Base-by-base conservation (phyloP, 176 grass and related monocot genomes). In the Cenchrus purpureus region DNA sequence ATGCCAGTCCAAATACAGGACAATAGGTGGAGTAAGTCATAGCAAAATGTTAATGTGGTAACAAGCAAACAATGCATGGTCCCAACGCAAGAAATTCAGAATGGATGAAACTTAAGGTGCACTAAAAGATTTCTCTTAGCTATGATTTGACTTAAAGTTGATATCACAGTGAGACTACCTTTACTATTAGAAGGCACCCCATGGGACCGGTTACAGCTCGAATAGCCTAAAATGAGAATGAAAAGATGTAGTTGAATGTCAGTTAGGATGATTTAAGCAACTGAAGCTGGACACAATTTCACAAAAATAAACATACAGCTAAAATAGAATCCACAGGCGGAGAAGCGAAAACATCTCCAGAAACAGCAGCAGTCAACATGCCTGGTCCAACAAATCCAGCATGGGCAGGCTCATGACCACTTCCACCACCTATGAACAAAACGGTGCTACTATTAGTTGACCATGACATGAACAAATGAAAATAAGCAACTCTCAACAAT, bases 181-280 rank as follows among this genome's bases (percentile, higher is more conserved):
- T 99, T 78, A 99, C 92, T 86, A 99, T 97, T 44, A 99, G 86
- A 89, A 99, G 97, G 85, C 97, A 99, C 44, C 97, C 97, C 90
- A 92, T 94, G 40, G 94, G 80, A 85, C 97, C 97, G 13, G 94
- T 99, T 79, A 99, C 97, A 92, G 97, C 94, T 86, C 97, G 90
- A 90, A 99, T 97, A 78, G 94, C 97, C 97, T 99, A 67, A 73
- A 92, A 91, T 79, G 45, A 88, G 75, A 89, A 64, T 79, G 37
- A 85, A 74, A 90, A 64, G 20, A 85, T 68, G 58, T 14, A 10
- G 53, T 73, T 70, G 10, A 80, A 81, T 76, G 31, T 84, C 46
- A 91, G 63, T 34, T 84, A 69, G 12, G 13, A 13, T 25, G 4
- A 84, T 82, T 83, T 66, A 82, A 67, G 43, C 49, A 82, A 60